A percentile compares a stretch with the other conserved stretches of the same genome.
Evolutionary conservation across 352 stramenopile genomes (phyloP).

Genomic region (Globisporangium cylindrosporum): DNA sequence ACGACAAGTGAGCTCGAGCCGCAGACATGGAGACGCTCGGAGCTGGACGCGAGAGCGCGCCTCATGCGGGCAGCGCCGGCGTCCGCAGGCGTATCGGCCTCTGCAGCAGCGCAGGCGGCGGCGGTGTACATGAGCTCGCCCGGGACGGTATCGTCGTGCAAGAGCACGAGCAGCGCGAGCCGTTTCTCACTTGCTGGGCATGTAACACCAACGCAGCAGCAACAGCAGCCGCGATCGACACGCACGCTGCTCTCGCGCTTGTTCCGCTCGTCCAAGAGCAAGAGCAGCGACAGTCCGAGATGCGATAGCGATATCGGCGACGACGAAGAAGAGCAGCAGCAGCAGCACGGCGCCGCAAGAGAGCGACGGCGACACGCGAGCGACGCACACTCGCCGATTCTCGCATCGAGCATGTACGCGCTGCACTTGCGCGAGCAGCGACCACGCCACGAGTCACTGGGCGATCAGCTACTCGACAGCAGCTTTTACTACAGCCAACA

Average conservation of each 20-base stretch:
- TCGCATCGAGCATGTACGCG: neutral
- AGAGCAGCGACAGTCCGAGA: slow-evolving; percentile 6
- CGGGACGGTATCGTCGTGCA: neutral
- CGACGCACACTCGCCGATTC: slow-evolving; percentile 5
- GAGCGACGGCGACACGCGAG: neutral
- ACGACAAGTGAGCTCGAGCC: neutral
- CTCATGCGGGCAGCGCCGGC: slow-evolving; percentile 7
- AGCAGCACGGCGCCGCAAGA: neutral
- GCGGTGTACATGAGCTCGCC: neutral
- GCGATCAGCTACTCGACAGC: slow-evolving; percentile 5
- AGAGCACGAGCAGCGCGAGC: slow-evolving; percentile 8
- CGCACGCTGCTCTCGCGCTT: slow-evolving; percentile 25
- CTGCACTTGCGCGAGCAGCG: slow-evolving; percentile 7
- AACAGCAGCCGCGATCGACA: slow-evolving; percentile 12
- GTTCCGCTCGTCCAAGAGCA: slow-evolving; percentile 21
- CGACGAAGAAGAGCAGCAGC: neutral
- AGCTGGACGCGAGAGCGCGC: slow-evolving; percentile 11
- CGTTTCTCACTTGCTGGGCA: neutral
- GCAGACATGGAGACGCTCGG: neutral
- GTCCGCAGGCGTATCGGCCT: slow-evolving; percentile 5
- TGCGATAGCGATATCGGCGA: neutral
- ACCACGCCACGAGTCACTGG: neutral
- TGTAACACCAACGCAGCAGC: neutral
- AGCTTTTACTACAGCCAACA: slow-evolving; percentile 5
- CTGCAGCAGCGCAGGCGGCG: neutral